A percentile compares a stretch with the other conserved stretches of the same genome.
Evolutionary conservation across 768 basidiomycete genomes (phyloP).

Genomic region (Collybia sordida): DNA sequence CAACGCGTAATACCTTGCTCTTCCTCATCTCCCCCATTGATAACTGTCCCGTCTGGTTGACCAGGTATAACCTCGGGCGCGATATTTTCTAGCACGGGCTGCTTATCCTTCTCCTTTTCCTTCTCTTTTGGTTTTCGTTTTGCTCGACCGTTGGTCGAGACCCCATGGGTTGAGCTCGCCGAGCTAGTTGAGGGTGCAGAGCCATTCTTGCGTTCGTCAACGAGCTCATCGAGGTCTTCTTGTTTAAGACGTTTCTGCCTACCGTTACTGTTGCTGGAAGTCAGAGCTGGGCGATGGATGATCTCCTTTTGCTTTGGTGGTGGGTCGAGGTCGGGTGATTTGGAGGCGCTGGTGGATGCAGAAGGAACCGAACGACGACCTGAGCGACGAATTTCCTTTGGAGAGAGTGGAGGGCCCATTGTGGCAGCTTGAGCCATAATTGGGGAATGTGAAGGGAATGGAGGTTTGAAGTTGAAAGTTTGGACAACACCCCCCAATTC

Average conservation of each 20-base stretch:
- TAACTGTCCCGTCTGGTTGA: conserved; percentile 32
- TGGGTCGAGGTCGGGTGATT: conserved; percentile 72
- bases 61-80: conserved; percentile 23
- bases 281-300: conserved; percentile 39
- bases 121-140: conserved; percentile 68
- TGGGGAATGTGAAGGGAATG: conserved; percentile 14
- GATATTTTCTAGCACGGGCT: conserved; percentile 17
- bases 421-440: conserved; percentile 62
- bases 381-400: conserved; percentile 75
- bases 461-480: not conserved
- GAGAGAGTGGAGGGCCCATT: conserved; percentile 80
- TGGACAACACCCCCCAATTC: conserved; percentile 1
- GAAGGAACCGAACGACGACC: conserved; percentile 72
- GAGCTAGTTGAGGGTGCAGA: conserved; percentile 32
- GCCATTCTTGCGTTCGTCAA: conserved; percentile 53
- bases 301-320: conserved; percentile 50
- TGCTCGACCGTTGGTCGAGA: conserved; percentile 29
- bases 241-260: conserved; percentile 67
- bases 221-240: conserved; percentile 67
- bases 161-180: conserved; percentile 23
- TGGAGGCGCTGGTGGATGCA: conserved; percentile 63
- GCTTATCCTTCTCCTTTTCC: conserved; percentile 50
- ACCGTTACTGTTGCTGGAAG: conserved; percentile 36
- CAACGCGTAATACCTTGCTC: conserved; percentile 76
- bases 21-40: conserved; percentile 54